Evolutionary conservation across 306 rosid species (phyloP), one percentile per base, ranked within the genome.

Genomic region (Lathyrus aphaca): DNA sequence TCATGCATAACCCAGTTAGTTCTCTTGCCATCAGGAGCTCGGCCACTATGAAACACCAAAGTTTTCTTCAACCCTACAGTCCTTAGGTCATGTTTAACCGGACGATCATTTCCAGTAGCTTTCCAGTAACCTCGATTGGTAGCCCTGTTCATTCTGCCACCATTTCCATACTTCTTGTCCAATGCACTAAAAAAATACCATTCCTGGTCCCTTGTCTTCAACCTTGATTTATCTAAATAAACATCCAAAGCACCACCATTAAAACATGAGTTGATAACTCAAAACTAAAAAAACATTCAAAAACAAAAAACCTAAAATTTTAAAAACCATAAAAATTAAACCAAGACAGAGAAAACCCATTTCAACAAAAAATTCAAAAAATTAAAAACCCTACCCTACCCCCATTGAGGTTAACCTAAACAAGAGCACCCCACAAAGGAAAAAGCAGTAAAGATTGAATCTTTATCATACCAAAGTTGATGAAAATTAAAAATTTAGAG

Each of bases 1-100:
- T 95, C 99, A 74, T 95, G 99, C 99, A 95, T 95, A 8, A 95
- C 99, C 99, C 99, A 95, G 42, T 95, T 91, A n/a, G 99, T 95
- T 69, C 99, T 80, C 81, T 83, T 76, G 1, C 99, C 99, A 78
- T 83, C 97, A 0, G 99, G 99, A 29, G 99, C 99, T 45, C 99
- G 77, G 14, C 99, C 99, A 68, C 95, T 91, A 48, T 95, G 99
- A 68, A 95, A 95, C 60, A 95, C 99, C 88, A 95, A 68, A 1
- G 99, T 95, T 70, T 95, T 95, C 88, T 95, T 95, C 85, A 89
- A 73, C 16, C 99, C 99, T 43, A 86, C 97, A 0, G 54, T 77
- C 81, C 81, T 83, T 6, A 84, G 60, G 0, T 79, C 89, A 69
- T 89, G 99, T 81, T 19, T 86, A 18, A 95, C 97, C 0, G 91